Conservation (phyloP, 306 rosid species). For the Trifolium subterraneum region DNA sequence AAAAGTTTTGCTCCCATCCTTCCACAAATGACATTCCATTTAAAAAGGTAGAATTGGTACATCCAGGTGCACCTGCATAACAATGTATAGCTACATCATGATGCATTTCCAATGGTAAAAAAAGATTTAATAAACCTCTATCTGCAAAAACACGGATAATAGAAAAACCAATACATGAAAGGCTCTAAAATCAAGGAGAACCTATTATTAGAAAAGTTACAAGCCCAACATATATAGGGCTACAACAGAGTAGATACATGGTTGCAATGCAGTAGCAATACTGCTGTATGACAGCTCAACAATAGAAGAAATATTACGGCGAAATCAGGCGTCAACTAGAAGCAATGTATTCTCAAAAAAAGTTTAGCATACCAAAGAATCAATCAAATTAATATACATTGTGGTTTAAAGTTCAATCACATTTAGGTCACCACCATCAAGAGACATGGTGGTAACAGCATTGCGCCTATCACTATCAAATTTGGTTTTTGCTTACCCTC, state of each 20-base stretch:
- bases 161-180: slow-evolving; percentile 28
- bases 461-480: slow-evolving; percentile 5
- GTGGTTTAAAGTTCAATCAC: slow-evolving; percentile 21
- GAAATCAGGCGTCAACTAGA: not conserved
- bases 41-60: slow-evolving; percentile 66
- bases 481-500: not conserved
- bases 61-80: slow-evolving; percentile 93
- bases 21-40: slow-evolving; percentile 96
- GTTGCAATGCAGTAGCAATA: not conserved
- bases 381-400: not conserved
- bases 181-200: not conserved
- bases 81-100: slow-evolving; percentile 34
- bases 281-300: not conserved
- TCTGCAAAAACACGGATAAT: slow-evolving; percentile 11
- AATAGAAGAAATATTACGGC: not conserved
- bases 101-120: slow-evolving; percentile 26
- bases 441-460: slow-evolving; percentile 9
- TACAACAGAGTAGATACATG: not conserved
- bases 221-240: not conserved
- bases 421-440: slow-evolving; percentile 23
- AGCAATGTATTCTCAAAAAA: not conserved
- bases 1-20: slow-evolving; percentile 92
- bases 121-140: slow-evolving; percentile 16
- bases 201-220: not conserved
- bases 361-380: slow-evolving; percentile 14